Base-by-base conservation (phyloP, 768 basidiomycete species). In the Psilocybe cyanescens region DNA sequence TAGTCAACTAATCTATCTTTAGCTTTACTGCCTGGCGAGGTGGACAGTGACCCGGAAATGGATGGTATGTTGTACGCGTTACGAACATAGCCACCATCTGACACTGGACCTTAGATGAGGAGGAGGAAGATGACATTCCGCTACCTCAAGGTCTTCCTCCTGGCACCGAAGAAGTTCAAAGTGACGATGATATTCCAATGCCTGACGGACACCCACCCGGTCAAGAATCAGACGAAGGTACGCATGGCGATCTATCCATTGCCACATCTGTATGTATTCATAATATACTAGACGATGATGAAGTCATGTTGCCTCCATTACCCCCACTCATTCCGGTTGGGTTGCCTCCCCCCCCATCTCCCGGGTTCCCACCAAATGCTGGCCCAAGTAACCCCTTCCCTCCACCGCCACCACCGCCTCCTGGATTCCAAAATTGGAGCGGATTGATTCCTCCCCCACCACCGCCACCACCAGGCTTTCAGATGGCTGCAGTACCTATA, bases 181-280 rank as follows among this genome's bases (percentile, higher is more conserved):
- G 83, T 54, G 94, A 93, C 60, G 93, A 95, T 65, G 94, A 94
- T 62, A 95, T 97, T 45, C 86, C 85, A 11, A 91, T 97, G 89
- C 95, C 95, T 11, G 90, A 89, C 55, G 94, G 89, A 2, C 91
- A 89, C 41, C 91, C 91, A 46, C 85, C 86, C 2, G 75, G 75
- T 31, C 58, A 71, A 62, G 55, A 63, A 29, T 35, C 33, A 28
- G 29, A 19, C 1, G 33, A 51, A 58, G 57, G 28, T 50, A 29
- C 37, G 44, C 9, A 19, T 19, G 14, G 24, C 50, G 28, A 24
- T 24, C 24, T 24, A 24, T 24, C 24, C 24, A 24, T 24, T 24
- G 24, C 24, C 24, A 24, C 24, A 24, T 24, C 24, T 24, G 24
- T 24, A 29, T 47, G 8, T 48, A 11, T 41, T 8, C n/a, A 39